Evolutionary conservation across 768 basidiomycete genomes (phyloP), one percentile per base, ranked within the genome.

Genomic region (Glaciozyma antarctica): DNA sequence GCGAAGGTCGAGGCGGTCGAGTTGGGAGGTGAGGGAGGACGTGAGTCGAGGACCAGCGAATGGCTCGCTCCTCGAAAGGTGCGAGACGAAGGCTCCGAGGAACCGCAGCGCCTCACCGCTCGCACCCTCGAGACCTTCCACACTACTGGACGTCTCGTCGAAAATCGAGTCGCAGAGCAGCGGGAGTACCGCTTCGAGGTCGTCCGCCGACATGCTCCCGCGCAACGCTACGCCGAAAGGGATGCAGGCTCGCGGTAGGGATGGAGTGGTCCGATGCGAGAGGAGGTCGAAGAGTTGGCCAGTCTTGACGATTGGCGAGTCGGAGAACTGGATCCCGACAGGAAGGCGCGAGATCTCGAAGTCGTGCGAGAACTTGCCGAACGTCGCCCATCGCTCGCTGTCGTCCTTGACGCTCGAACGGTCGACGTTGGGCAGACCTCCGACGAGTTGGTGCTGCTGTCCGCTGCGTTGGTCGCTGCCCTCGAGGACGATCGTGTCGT

Each of bases 271-370:
- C 75, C 73, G 24, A 80, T 66, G 58, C 80, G 58, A n/a, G 56
- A 84, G 65, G 21, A 89, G 79, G 28, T 86, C 82, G 62, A 80
- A 75, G 22, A 91, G 81, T 72, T 81, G 78, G 0, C 87, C 86
- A 63, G 79, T 83, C 12, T 80, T 81, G 52, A 85, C 79, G 67
- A 84, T 86, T 9, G 85, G 76, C 3, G 76, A 47, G 12, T 26
- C 24, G 1, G 72, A 73, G 68, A 90, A 85, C 44, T 79, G 78
- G 44, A 82, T 75, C 5, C 84, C 85, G 5, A 81, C 78, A 28
- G 78, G 79, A 9, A 88, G 75, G 38, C 77, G 76, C 5, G 75
- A 74, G 17, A 88, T 79, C 34, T 79, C 78, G 70, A 84, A 81
- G 76, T 90, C 84, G 64, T 78, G 69, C 60, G 73, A 71, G 59